Conservation (phyloP, 805 yeast genomes). For the Saturnispora halmiae region DNA sequence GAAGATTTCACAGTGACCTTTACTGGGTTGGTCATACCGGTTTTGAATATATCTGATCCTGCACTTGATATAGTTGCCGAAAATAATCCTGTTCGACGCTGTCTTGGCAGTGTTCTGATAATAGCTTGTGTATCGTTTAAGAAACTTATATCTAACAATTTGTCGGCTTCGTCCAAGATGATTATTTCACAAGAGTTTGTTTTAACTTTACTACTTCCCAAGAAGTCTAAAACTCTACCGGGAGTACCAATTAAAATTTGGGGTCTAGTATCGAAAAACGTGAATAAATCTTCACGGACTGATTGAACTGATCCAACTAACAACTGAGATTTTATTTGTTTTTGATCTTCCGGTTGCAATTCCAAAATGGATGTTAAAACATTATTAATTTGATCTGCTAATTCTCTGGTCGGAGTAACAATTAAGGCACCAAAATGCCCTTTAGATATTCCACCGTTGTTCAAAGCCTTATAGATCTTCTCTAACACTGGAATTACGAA, state of each 20-base stretch:
- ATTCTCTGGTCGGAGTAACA: slow-evolving; percentile 59
- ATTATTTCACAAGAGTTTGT: slow-evolving; percentile 60
- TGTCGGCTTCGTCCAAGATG: slow-evolving; percentile 89
- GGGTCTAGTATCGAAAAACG: slow-evolving; percentile 46
- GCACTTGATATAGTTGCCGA: slow-evolving; percentile 90
- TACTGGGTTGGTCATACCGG: slow-evolving; percentile 92
- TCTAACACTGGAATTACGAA: slow-evolving; percentile 78
- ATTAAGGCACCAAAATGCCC: slow-evolving; percentile 69
- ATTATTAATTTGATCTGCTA: slow-evolving; percentile 58
- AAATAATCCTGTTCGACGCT: slow-evolving; percentile 86
- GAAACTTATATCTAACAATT: slow-evolving; percentile 71
- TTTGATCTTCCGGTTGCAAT: slow-evolving; percentile 41
- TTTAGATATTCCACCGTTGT: slow-evolving; percentile 32
- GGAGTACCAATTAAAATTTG: slow-evolving; percentile 87
- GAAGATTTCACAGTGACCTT: slow-evolving; percentile 64
- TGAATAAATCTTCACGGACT: slow-evolving; percentile 62
- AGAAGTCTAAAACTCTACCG: slow-evolving; percentile 73
- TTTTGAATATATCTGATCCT: slow-evolving; percentile 65
- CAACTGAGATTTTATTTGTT: slow-evolving; percentile 43
- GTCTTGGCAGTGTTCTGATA: slow-evolving; percentile 68
- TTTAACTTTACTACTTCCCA: slow-evolving; percentile 49
- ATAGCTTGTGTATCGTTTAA: slow-evolving; percentile 59
- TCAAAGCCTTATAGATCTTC: slow-evolving; percentile 35
- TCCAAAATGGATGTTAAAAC: slow-evolving; percentile 56
- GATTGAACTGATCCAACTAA: slow-evolving; percentile 56